Conservation (phyloP, 2,329 filamentous ascomycete species). For the Verticillium albo-atrum region DNA sequence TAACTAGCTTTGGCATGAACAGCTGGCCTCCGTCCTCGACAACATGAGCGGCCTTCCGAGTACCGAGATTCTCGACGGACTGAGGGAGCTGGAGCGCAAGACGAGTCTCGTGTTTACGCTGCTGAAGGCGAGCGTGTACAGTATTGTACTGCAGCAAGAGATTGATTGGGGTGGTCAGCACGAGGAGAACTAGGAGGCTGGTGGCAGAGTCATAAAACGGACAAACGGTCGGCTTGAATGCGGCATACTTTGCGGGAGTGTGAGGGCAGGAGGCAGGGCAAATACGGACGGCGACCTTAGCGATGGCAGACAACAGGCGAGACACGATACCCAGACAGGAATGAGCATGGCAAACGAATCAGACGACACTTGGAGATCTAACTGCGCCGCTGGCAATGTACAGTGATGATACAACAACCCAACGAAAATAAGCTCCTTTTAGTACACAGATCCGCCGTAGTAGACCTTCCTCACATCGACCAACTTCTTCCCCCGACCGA, state of each 20-base stretch:
- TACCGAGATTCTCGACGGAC: slow-evolving; percentile 77
- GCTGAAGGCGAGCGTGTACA: slow-evolving; percentile 97
- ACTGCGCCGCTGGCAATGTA: slow-evolving; percentile 1
- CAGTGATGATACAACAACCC: slow-evolving; percentile 2
- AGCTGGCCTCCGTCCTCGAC: slow-evolving; percentile 58
- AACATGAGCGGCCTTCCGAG: slow-evolving; percentile 67
- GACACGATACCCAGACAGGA: slow-evolving; percentile 3
- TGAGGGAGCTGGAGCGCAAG: slow-evolving; percentile 87
- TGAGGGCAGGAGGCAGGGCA: slow-evolving; percentile 27
- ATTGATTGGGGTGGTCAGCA: slow-evolving; percentile 64
- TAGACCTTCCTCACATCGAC: slow-evolving; percentile 97
- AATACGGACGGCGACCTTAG: slow-evolving; percentile 22
- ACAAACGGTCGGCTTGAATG: too few relatives aligned
- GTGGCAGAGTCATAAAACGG: too few relatives aligned
- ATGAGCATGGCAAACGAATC: neutral
- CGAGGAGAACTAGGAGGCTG: slow-evolving; percentile 8
- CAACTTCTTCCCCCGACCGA: slow-evolving; percentile 87
- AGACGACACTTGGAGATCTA: slow-evolving; percentile 3
- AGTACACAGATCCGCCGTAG: slow-evolving; percentile 74
- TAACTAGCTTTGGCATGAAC: neutral
- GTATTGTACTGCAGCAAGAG: slow-evolving; percentile 97
- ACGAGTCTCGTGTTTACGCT: slow-evolving; percentile 92
- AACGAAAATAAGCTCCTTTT: slow-evolving; percentile 17
- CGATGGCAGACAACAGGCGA: neutral
- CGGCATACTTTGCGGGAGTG: too few relatives aligned